Evolutionary conservation across 495 filamentous ascomycete genomes (phyloP), one percentile per base, ranked within the genome.

Genomic region (Cryomyces minteri): DNA sequence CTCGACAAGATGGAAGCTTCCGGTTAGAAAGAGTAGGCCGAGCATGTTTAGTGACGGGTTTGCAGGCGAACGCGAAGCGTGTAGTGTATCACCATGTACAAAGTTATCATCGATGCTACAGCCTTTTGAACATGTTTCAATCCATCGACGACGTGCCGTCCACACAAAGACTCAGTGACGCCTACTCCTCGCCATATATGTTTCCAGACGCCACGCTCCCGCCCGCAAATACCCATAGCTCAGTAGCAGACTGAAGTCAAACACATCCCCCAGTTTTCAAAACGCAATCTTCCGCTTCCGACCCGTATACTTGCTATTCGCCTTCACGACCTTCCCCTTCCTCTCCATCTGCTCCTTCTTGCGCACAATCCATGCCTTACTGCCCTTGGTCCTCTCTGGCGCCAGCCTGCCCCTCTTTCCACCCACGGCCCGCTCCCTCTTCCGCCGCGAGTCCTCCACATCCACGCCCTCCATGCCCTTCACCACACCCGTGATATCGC

Each of bases 321-420:
- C 62, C 71, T 94, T 95, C 47, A 95, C 86, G 9, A 93, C 73
- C 70, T 90, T 95, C 18, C 90, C 90, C 64, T 94, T 93, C 55
- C 72, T 71, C 61, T 85, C 80, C 82, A 90, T 88, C 65, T 92
- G 84, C 50, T 92, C 85, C 65, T 98, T 98, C 65, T 95, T 98
- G 55, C 75, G 74, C 66, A 90, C 53, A 51, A 98, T 94, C 87
- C 88, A 95, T 31, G 68, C 71, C 62, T 82, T 93, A 53, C 79
- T 79, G 4, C 87, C 86, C 64, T 93, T 94, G 41, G 57, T 62
- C 12, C 70, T 63, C 53, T 72, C 75, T 0, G 69, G 64, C 54
- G 71, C 74, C 0, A 67, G 62, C 49, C 66, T 72, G 29, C 69
- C 65, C 46, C 65, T 71, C 18, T 25, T 25, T 53, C 67, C 63